Base-by-base conservation (phyloP, 2,329 filamentous ascomycete species). In the Fusarium penzigii region DNA sequence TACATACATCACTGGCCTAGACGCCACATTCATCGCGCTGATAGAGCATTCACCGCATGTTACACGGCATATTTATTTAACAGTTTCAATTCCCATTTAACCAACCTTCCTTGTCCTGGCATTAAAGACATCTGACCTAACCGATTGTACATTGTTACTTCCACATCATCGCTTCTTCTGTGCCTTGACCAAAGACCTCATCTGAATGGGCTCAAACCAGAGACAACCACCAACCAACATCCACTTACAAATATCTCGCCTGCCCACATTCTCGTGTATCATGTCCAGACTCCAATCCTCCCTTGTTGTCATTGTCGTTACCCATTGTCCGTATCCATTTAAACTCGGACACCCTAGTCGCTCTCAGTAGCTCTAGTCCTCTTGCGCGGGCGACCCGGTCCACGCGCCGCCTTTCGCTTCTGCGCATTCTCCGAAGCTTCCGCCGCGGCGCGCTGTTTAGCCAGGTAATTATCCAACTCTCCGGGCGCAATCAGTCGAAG, bases 361-460 rank as follows among this genome's bases (percentile, higher is more conserved):
- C 20, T 25, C 20, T 25, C 44, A 12, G 52, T 42, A 7, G 32
- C 29, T 32, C 56, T 56, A 17, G 55, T 43, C 58, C 53, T 65
- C 61, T 65, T 65, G 36, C 57, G 58, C 36, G 63, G 63, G 44
- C 63, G 63, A 11, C 63, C 63, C 8, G 58, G 52, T 14, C 56
- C 61, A 14, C 63, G 63, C 8, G 47, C 41, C 25, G 39, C 46
- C 43, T 57, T 61, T n/a, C 63, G 63, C 55, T 65, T 65, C 42
- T 59, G 57, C 6, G 45, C 29, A 4, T 46, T 52, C n/a, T 44
- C 17, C 3, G 50, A 46, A 11, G 52, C 17, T 6, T 44, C 55
- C 10, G 48, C 49, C 6, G 32, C 39, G 8, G 45, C 55, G 39
- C 51, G 17, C 45, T 61, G 52, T 48, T 63, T 63, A 20, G 63